Conservation (phyloP, 73 alveolate genomes). For the Vitrella brassicaformis region DNA sequence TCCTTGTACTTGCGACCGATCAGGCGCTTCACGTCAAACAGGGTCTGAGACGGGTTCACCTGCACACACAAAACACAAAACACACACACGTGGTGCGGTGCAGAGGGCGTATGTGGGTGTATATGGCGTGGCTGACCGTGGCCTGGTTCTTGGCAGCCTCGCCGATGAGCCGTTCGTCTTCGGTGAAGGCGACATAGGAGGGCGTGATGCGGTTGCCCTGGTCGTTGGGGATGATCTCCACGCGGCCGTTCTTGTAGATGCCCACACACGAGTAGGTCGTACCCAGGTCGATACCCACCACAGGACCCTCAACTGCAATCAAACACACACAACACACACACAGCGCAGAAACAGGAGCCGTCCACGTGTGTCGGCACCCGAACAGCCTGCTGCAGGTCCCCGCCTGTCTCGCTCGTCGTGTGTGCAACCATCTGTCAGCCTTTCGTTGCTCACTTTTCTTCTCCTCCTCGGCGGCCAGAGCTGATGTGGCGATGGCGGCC, state of each 20-base stretch:
- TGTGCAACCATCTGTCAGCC: too few species aligned
- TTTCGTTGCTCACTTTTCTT: too few species aligned
- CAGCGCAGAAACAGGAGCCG: background rate
- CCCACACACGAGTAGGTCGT: conserved; percentile 95
- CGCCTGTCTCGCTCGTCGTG: too few species aligned
- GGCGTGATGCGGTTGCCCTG: conserved; percentile 93
- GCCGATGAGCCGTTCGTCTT: conserved; percentile 81
- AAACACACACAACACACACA: background rate
- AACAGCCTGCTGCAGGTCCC: too few species aligned
- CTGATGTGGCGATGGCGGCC: too few species aligned
- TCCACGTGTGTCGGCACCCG: too few species aligned
- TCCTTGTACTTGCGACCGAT: conserved; percentile 66
- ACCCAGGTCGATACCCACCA: conserved; percentile 35
- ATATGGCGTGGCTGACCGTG: too few species aligned
- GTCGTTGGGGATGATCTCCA: conserved; percentile 90
- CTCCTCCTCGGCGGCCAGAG: too few species aligned
- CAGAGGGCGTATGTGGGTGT: too few species aligned
- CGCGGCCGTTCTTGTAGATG: conserved; percentile 83
- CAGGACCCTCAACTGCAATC: background rate
- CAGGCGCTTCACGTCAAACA: conserved; percentile 76
- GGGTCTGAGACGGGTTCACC: conserved; percentile 17
- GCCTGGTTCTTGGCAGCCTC: conserved; percentile 88
- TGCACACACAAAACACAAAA: background rate
- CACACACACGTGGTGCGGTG: too few species aligned
- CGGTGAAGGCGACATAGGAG: conserved; percentile 88